Evolutionary conservation across 108 stramenopile species (phyloP), one percentile per base, ranked within the genome.

Genomic region (Cyclotella sp.): DNA sequence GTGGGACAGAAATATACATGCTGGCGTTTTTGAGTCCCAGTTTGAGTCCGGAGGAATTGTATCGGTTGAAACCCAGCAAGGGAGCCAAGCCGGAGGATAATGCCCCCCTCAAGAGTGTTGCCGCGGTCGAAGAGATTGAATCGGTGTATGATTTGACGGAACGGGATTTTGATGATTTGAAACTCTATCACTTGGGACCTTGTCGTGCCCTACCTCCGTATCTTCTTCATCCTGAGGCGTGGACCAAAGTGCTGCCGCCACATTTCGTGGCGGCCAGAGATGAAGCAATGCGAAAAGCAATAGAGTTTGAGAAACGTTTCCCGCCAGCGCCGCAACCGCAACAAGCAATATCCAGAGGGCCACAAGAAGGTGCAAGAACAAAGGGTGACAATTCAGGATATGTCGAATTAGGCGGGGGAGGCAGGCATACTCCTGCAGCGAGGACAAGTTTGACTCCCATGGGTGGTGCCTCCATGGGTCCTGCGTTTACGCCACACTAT

Each of bases 1-100:
- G 92, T 81, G 94, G 94, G 42, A 93, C 87, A 67, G 87, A 88
- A 18, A 95, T 95, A 66, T 89, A 82, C 74, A 92, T 95, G 94
- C 84, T 95, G 51, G 94, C 91, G 21, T 92, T 95, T 68, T 82
- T 95, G 64, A 88, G 87, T 46, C 91, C 91, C 9, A 87, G 81
- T 64, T 83, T 95, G 59, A 91, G 91, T 8, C 90, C 94, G 9
- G 82, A 88, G 51, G 91, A 95, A 54, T 79, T 95, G 45, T 95
- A 92, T 73, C 87, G 90, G 63, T 67, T 95, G 54, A 76, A 76
- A 30, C 72, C 76, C 26, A 59, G 67, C 19, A 69, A 79, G 52
- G 62, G 55, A 13, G 54, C 19, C 54, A 59, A 73, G 29, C 63
- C 59, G 19, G 77, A 81, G 26, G 77, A 76, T 26, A 73, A 84